phyloP scores from a whole-genome alignment of 2,329 filamentous ascomycete genomes.

The Alternaria dauci region DNA sequence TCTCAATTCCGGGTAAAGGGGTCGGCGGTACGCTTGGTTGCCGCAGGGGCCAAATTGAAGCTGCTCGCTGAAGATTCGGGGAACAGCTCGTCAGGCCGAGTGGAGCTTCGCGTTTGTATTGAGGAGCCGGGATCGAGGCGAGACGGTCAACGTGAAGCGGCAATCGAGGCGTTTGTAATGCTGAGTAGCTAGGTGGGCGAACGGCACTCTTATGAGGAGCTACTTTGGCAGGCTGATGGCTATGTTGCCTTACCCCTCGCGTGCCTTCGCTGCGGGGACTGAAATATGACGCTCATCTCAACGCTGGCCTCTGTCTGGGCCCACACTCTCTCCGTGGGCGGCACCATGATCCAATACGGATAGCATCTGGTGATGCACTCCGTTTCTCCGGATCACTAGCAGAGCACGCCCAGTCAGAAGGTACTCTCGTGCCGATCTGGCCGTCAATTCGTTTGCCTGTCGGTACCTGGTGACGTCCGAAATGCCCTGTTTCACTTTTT shows the following conservation, averaged over 20 bases:
- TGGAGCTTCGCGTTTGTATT: conserved; percentile 29
- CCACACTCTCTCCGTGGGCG: conserved; percentile 28
- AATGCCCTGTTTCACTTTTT: neutral
- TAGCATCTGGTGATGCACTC: conserved; percentile 25
- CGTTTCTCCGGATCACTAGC: conserved; percentile 38
- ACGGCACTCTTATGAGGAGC: conserved; percentile 30
- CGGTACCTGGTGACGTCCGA: neutral
- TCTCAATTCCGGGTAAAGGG: conserved; percentile 50
- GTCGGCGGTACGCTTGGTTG: conserved; percentile 41
- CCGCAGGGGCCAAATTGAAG: conserved; percentile 39
- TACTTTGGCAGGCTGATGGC: conserved; percentile 15
- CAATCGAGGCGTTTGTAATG: conserved; percentile 8
- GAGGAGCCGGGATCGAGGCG: neutral
- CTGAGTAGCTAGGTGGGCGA: conserved; percentile 23
- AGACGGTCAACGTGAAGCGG: neutral
- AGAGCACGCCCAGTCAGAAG: conserved; percentile 20
- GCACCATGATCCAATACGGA: conserved; percentile 29
- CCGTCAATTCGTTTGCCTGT: neutral
- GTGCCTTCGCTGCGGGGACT: conserved; percentile 40
- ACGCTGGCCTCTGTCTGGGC: conserved; percentile 40
- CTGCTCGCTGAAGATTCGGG: conserved; percentile 32
- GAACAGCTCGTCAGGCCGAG: conserved; percentile 36
- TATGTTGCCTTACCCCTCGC: conserved; percentile 37
- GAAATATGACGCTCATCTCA: conserved; percentile 42
- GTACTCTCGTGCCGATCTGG: conserved; percentile 19